Evolutionary conservation across 2,329 filamentous ascomycete genomes (phyloP), one percentile per base, ranked within the genome.

Genomic region (Pyrenophora seminiperda): DNA sequence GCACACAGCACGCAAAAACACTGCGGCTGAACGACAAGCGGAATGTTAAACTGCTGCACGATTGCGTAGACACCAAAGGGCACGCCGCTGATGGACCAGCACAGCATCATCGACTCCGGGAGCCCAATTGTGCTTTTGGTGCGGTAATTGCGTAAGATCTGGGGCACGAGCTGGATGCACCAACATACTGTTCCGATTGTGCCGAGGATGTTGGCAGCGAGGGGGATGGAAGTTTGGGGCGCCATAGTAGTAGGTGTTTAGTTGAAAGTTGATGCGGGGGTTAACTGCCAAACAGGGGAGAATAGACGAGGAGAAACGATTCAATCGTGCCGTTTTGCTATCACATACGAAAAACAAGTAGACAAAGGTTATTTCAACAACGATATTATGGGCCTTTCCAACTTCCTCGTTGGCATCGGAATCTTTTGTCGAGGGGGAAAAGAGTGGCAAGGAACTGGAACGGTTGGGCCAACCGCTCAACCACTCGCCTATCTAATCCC

Each of bases 71-170:
- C 78, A 1, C 86, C 86, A 0, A 89, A 77, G 0, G 85, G 85
- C 0, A 88, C 81, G 0, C 85, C 86, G 1, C 85, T 85, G 67
- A 78, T 81, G 0, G 83, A 83, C 80, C 86, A 89, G 3, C 88
- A 75, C 57, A 89, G 78, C 85, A 89, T 88, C 85, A 89, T 88
- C 0, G 83, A 81, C 0, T 81, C 77, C 30, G 87, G 85, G 0
- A 89, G 74, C 0, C 86, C 86, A 0, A 77, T 81, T 0, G 85
- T 85, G 68, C 85, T 77, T 63, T 88, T 85, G 0, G 85, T 78
- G 3, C 81, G 78, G 61, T 86, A 84, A 61, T 89, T 89, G 56
- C 87, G 80, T 33, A 85, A 70, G 43, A 89, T 87, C 64, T 89
- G 86, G 1, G 59, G 62, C 5, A 58, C 46, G 13, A 65, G 54